Evolutionary conservation across 208 protist genomes (phyloP).

Genomic region (Wallacemonas collosoma): DNA sequence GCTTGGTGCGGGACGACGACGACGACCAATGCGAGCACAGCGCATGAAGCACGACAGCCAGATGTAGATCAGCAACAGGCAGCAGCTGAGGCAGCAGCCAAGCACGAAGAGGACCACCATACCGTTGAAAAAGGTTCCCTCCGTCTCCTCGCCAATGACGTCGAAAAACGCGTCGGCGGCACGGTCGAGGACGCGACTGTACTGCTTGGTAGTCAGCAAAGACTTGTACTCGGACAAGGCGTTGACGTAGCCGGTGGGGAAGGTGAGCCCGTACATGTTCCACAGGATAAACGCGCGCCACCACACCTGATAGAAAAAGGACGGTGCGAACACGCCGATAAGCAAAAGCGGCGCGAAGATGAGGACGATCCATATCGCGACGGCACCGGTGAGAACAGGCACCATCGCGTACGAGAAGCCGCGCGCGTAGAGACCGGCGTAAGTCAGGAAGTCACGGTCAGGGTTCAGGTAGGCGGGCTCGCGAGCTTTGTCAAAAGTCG

Average conservation of each 20-base stretch:
- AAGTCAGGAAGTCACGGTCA: constrained; percentile 1
- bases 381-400: constrained; percentile 33
- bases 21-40: constrained; percentile 20
- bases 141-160: constrained; percentile 26
- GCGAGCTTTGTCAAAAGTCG: constrained; percentile 1
- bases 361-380: constrained; percentile 26
- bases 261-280: constrained; percentile 50
- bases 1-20: constrained; percentile 12
- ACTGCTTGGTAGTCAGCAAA: constrained; percentile 32
- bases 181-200: constrained; percentile 25
- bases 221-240: constrained; percentile 23
- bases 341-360: constrained; percentile 44
- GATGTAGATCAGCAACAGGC: not conserved
- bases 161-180: constrained; percentile 29
- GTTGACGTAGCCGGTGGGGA: constrained; percentile 31
- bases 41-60: constrained; percentile 19
- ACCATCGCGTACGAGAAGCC: constrained; percentile 33
- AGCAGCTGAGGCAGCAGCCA: constrained; percentile 26
- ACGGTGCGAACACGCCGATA: constrained; percentile 30
- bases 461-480: not conserved
- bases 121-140: constrained; percentile 54
- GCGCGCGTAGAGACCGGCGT: constrained; percentile 17
- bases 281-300: constrained; percentile 62
- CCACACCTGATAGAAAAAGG: constrained; percentile 69
- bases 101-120: constrained; percentile 40